phyloP scores from a whole-genome alignment of 2,329 filamentous ascomycete species.

The Helminthosporium solani region DNA sequence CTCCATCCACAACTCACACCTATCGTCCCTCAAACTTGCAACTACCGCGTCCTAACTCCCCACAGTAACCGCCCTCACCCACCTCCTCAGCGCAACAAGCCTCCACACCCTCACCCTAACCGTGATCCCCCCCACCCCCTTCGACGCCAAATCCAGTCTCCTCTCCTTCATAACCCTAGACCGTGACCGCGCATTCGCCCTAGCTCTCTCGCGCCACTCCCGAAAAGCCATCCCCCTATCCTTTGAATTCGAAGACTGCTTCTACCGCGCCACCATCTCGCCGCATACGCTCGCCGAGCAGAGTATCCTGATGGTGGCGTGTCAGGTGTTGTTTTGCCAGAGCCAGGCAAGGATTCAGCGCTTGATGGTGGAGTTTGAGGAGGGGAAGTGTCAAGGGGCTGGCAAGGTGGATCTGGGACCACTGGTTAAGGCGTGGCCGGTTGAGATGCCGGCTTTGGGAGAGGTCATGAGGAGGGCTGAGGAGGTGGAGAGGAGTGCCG shows the following conservation, averaged over 20 bases:
- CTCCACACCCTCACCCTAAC: slow-evolving; percentile 13
- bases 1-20: no score
- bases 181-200: slow-evolving; percentile 11
- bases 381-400: slow-evolving; percentile 1
- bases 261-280: slow-evolving; percentile 20
- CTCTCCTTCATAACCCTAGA: slow-evolving; percentile 28
- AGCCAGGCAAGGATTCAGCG: slow-evolving; percentile 27
- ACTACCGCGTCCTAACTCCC: background rate
- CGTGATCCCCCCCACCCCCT: slow-evolving; percentile 5
- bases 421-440: slow-evolving; percentile 4
- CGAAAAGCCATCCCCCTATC: slow-evolving; percentile 8
- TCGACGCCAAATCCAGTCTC: slow-evolving; percentile 22
- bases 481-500: background rate
- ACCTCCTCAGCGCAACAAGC: background rate
- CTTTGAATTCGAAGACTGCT: slow-evolving; percentile 35
- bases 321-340: slow-evolving; percentile 32
- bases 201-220: slow-evolving; percentile 12
- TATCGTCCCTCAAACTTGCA: no score
- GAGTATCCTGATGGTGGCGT: slow-evolving; percentile 27
- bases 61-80: background rate
- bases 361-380: slow-evolving; percentile 21
- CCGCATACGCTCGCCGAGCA: slow-evolving; percentile 15
- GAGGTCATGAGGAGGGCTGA: background rate
- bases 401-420: slow-evolving; percentile 9
- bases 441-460: background rate